Percentiles rank a stretch among this genome's conserved stretches.
Conservation (phyloP, 179 eudicot species). For the Beta corolliflora region DNA sequence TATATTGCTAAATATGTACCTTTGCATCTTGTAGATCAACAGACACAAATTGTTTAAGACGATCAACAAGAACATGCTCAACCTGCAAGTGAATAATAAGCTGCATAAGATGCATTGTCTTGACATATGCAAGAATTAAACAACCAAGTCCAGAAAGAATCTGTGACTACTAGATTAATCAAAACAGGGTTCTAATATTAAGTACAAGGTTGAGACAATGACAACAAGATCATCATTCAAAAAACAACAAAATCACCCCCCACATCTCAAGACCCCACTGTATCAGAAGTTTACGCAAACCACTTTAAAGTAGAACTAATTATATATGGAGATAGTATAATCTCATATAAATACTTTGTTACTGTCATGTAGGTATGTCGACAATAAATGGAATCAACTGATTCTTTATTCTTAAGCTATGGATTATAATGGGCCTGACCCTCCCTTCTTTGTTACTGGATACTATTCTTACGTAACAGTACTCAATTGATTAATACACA, state of each 20-base stretch:
- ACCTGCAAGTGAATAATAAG: slow-evolving; percentile 51
- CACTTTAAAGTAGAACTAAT: neutral
- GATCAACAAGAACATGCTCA: slow-evolving; percentile 92
- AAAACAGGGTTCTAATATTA: neutral
- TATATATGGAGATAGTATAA: neutral
- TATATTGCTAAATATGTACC: slow-evolving; percentile 40
- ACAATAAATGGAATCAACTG: neutral
- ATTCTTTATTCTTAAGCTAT: neutral
- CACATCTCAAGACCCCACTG: neutral
- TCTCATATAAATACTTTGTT: neutral
- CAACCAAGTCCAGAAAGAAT: neutral
- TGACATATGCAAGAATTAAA: neutral
- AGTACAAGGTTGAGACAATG: neutral
- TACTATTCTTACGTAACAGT: no score
- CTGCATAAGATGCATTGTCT: slow-evolving; percentile 12
- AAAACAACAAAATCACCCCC: neutral
- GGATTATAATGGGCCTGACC: neutral
- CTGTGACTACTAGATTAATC: neutral
- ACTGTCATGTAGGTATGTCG: neutral
- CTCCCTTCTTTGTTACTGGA: no score
- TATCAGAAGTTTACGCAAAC: neutral
- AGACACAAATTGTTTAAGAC: slow-evolving; percentile 74
- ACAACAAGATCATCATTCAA: neutral
- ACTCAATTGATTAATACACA: no score
- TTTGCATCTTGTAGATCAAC: slow-evolving; percentile 88